Conservation (phyloP, 2,329 filamentous ascomycete species). For the Nothomitra cinnamomea region DNA sequence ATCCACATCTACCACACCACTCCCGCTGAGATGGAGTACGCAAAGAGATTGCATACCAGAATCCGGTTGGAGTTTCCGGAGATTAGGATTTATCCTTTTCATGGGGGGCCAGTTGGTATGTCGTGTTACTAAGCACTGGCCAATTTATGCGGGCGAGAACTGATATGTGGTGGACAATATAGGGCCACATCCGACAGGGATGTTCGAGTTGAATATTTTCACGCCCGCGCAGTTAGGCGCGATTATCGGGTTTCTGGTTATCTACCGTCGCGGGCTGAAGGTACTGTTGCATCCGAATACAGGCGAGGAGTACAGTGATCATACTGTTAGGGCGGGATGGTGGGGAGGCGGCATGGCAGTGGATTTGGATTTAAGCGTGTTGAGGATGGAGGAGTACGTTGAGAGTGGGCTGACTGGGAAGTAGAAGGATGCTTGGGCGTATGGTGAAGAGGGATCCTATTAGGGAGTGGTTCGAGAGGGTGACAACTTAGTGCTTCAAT, state of each 20-base stretch:
- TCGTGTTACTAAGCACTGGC: too few relatives aligned
- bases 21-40: not conserved
- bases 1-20: not conserved
- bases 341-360: constrained; percentile 50
- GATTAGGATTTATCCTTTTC: constrained; percentile 63
- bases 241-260: constrained; percentile 69
- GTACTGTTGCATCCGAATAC: constrained; percentile 1
- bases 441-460: too few relatives aligned
- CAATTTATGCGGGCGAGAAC: too few relatives aligned
- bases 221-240: constrained; percentile 78
- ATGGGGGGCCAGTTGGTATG: constrained; percentile 45
- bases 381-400: not conserved
- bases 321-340: constrained; percentile 47
- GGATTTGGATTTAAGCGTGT: constrained; percentile 25
- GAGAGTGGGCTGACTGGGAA: too few relatives aligned
- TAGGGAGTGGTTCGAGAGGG: too few relatives aligned
- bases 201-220: constrained; percentile 88
- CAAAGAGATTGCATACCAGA: not conserved
- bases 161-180: not conserved
- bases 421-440: too few relatives aligned
- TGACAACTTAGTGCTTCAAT: too few relatives aligned
- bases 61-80: constrained; percentile 50
- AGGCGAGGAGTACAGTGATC: constrained; percentile 31
- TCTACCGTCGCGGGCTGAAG: constrained; percentile 41
- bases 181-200: constrained; percentile 66